Conservation (phyloP, 2,329 filamentous ascomycete genomes). For the Diplodia intermedia region DNA sequence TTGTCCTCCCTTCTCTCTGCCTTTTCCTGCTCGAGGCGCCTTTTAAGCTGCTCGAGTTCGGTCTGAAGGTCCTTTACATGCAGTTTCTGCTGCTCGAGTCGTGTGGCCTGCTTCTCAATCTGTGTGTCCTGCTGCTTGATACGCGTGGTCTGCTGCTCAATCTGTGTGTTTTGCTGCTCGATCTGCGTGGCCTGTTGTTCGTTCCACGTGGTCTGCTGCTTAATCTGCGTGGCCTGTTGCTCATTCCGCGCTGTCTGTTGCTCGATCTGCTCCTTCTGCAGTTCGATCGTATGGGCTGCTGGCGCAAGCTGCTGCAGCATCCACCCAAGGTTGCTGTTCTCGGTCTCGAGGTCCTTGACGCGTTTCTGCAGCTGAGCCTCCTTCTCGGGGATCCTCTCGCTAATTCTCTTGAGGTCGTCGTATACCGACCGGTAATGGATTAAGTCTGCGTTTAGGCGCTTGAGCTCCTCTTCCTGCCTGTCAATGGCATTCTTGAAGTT, state of each 20-base stretch:
- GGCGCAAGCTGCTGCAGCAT: background rate
- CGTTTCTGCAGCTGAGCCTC: background rate
- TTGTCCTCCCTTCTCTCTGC: background rate
- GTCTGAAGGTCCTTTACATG: background rate
- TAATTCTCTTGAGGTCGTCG: background rate
- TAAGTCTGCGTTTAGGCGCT: background rate
- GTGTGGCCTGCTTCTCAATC: no score
- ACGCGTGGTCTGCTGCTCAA: background rate
- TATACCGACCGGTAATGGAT: background rate
- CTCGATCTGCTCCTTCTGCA: background rate
- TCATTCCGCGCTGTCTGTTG: background rate
- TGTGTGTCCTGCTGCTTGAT: no score
- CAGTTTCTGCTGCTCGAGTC: no score
- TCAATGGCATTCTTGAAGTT: background rate
- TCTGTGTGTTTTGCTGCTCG: background rate
- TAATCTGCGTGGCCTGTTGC: no score
- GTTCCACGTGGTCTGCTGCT: no score
- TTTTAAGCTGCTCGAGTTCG: background rate
- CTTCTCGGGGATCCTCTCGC: background rate
- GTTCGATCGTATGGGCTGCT: background rate
- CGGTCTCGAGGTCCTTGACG: background rate
- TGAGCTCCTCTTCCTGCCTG: background rate
- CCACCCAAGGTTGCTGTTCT: background rate
- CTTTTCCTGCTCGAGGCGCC: background rate
- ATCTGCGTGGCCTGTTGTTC: no score